These are phyloP conservation scores for Blastobotrys capitulatus DNA, from an alignment of 1,139 yeast species.

Conservation along the genomic window DNA sequence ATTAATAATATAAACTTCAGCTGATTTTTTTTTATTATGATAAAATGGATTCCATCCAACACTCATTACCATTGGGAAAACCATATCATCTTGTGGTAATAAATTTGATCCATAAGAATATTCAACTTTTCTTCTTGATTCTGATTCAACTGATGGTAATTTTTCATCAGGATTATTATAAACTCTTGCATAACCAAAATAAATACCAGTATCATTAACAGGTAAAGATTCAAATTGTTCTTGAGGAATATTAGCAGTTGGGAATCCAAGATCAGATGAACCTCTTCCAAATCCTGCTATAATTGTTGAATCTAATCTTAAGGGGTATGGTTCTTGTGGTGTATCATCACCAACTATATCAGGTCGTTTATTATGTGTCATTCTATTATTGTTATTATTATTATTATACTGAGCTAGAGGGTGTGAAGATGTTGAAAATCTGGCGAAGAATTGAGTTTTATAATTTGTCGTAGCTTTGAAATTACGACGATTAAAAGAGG, in stretches of 20 bases:
- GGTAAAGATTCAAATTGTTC: slow-evolving; percentile 44
- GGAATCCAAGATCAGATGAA: slow-evolving; percentile 85
- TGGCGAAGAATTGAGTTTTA: no score
- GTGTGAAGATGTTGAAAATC: not conserved
- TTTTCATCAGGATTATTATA: slow-evolving; percentile 16
- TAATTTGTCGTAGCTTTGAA: no score
- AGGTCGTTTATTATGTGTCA: slow-evolving; percentile 23
- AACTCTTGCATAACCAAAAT: slow-evolving; percentile 74
- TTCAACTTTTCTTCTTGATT: slow-evolving; percentile 33
- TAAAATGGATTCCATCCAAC: slow-evolving; percentile 96
- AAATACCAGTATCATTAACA: slow-evolving; percentile 70
- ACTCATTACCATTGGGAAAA: slow-evolving; percentile 86
- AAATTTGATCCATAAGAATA: slow-evolving; percentile 56
- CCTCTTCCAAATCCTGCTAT: slow-evolving; percentile 95
- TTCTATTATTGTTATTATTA: not conserved
- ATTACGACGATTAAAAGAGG: no score
- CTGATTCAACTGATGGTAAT: slow-evolving; percentile 11
- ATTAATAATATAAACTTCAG: slow-evolving; percentile 80
- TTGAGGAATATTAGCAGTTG: slow-evolving; percentile 87
- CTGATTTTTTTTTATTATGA: slow-evolving; percentile 43
- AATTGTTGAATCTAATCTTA: slow-evolving; percentile 49
- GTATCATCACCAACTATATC: slow-evolving; percentile 40
- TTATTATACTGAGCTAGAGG: no score
- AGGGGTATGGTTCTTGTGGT: slow-evolving; percentile 63
- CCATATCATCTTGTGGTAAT: slow-evolving; percentile 35